phyloP scores from a whole-genome alignment of 2,329 filamentous ascomycete genomes.

The Cladosporium austrohemisphaericum region DNA sequence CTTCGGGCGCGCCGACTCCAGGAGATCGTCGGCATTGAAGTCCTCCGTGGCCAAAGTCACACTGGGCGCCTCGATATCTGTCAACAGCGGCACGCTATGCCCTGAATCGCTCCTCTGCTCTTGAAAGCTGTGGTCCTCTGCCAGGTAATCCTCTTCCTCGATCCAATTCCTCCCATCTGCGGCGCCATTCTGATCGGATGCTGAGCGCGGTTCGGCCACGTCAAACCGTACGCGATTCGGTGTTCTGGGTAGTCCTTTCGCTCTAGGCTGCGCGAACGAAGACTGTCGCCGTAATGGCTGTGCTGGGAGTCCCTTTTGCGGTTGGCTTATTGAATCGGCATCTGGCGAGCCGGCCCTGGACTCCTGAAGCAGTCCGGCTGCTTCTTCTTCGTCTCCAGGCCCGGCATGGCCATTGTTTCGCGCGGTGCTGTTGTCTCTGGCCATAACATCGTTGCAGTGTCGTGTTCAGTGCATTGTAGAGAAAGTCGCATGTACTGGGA shows the following conservation, averaged over 20 bases:
- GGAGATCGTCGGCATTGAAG: constrained; percentile 55
- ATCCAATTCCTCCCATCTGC: constrained; percentile 38
- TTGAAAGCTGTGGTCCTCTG: constrained; percentile 36
- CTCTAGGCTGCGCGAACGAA: constrained; percentile 47
- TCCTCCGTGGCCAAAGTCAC: constrained; percentile 65
- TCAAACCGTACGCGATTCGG: constrained; percentile 74
- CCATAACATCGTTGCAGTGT: constrained; percentile 34
- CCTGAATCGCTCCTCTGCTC: constrained; percentile 39
- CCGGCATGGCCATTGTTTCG: constrained; percentile 23
- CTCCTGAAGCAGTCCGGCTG: constrained; percentile 28
- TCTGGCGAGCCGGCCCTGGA: constrained; percentile 25
- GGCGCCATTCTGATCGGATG: constrained; percentile 24
- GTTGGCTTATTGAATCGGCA: constrained; percentile 23
- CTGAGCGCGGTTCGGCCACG: constrained; percentile 36
- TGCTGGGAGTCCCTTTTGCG: constrained; percentile 18
- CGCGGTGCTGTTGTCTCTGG: constrained; percentile 29
- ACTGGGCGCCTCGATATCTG: constrained; percentile 77
- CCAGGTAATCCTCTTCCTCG: constrained; percentile 61
- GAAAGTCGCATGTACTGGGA: neutral
- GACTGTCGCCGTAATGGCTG: constrained; percentile 26
- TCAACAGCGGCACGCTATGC: constrained; percentile 67
- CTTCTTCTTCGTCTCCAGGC: constrained; percentile 25
- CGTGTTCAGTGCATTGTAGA: constrained; percentile 3
- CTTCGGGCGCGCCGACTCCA: constrained; percentile 68
- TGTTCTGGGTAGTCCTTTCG: constrained; percentile 57